Base-by-base conservation (phyloP, 2,329 filamentous ascomycete genomes). In the Dothidotthia symphoricarpi region DNA sequence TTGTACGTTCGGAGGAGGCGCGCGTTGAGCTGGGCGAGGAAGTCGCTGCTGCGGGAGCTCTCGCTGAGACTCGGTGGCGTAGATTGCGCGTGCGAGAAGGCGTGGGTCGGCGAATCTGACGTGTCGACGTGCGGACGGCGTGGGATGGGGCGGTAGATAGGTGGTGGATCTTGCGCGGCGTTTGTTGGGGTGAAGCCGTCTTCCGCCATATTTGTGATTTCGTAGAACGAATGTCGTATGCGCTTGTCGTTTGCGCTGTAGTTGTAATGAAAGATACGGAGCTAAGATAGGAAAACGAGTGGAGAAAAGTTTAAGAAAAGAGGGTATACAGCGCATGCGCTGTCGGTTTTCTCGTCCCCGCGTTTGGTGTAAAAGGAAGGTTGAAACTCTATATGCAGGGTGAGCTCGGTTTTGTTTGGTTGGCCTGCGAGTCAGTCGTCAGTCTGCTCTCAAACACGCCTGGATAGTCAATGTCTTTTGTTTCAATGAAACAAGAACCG, bases 81-180 rank as follows among this genome's bases (percentile, higher is more conserved):
- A 8, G 51, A 29, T 24, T 36, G 34, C 14, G 36, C 31, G 8
- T 51, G 50, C 8, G 45, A 19, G 36, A 50, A 54, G n/a, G 43
- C 43, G 39, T 60, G 53, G 7, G 47, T 48, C 7, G 53, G 53
- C 16, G 60, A 58, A 38, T 63, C 61, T 14, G 51, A 47, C 3
- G 57, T 48, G 31, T 58, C 49, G 35, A 45, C 49, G 26, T 39
- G 43, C 6, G 47, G 36, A 26, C 66, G 64, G 24, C 64, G 64
- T 8, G 66, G 64, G 7, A 64, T 56, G n/a, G 67, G 67, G 19
- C 64, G 61, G 43, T 67, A 52, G 26, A 69, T 63, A 41, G 63
- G 64, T 27, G 57, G 55, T 38, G 50, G 49, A 29, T 45, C 44
- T 39, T 53, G 53, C 27, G 43, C 38, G 28, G 57, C 46, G 30